Evolutionary conservation across 352 stramenopile species (phyloP), one percentile per base, ranked within the genome.

Genomic region (Phytopythium litorale): DNA sequence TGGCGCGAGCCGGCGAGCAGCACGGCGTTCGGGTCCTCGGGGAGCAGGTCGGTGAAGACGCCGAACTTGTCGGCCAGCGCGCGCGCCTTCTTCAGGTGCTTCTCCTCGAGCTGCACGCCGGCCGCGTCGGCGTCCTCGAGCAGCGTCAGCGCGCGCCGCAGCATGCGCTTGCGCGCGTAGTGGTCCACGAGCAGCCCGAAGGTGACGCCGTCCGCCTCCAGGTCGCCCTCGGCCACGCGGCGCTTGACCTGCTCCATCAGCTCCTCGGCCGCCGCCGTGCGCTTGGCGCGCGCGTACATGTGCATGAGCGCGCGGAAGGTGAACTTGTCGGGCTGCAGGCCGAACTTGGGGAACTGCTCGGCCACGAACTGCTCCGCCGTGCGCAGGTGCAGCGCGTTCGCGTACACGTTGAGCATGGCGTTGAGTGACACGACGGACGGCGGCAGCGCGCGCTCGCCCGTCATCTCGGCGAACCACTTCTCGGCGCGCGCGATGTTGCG

Each of bases 271-370:
- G 75, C 63, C 11, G 73, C 60, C 35, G 78, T 89, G 50, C 81
- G 78, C 56, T 90, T 87, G 6, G 79, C 75, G 21, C 83, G 82
- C 32, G 79, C 73, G 52, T 84, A 92, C 85, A 94, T 92, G 56
- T 89, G 82, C 85, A 94, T 92, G 65, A 92, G 73, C 56, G 68
- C 74, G 58, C 83, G 81, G 65, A 88, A 92, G 52, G 85, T 90
- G 56, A 78, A 85, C 52, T 72, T 73, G 62, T 92, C 78, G 4
- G 78, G 77, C 43, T 66, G 58, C 18, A 75, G 30, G 38, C 65
- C 65, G 62, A 81, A 75, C 65, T 84, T 75, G 0, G 63, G 25
- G 46, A 90, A 94, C 35, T 67, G 73, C 3, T 81, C 63, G 19
- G 66, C 52, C 46, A 83, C 32, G 40, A 92, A 94, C 19, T 63